A percentile compares a stretch with the other conserved stretches of the same genome.
Conservation (phyloP, 2,329 filamentous ascomycete genomes). For the Penicillium corylophilum region DNA sequence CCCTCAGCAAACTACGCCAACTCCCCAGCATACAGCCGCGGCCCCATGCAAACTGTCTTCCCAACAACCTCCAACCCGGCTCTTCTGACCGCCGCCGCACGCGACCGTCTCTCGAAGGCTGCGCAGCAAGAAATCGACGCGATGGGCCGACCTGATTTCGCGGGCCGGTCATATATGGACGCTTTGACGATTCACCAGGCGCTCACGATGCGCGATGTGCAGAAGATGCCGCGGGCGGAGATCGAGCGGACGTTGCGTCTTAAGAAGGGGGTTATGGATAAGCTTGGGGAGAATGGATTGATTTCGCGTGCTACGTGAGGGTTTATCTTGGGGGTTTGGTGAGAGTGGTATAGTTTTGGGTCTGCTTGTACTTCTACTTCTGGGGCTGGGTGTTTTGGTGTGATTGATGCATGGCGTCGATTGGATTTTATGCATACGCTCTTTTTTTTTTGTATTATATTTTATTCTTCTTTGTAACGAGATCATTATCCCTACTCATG, state of each 20-base stretch:
- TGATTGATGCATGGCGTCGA: neutral
- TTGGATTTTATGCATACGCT: neutral
- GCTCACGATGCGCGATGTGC: constrained; percentile 49
- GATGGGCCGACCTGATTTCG: constrained; percentile 41
- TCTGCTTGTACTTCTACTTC: neutral
- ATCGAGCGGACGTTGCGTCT: constrained; percentile 49
- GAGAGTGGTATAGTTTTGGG: neutral
- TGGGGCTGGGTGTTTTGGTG: neutral
- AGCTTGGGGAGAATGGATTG: constrained; percentile 37
- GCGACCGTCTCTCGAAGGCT: constrained; percentile 50
- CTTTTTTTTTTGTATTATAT: neutral
- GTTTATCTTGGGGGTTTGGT: neutral
- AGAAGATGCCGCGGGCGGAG: constrained; percentile 34
- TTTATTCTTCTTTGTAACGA: neutral
- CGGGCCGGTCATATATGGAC: constrained; percentile 50
- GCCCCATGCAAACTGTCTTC: constrained; percentile 38
- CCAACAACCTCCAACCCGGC: constrained; percentile 52
- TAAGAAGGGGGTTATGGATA: constrained; percentile 44
- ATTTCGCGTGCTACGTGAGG: constrained; percentile 25
- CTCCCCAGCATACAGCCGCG: constrained; percentile 50
- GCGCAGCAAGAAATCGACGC: constrained; percentile 57
- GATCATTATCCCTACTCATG: neutral
- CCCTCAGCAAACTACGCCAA: constrained; percentile 55
- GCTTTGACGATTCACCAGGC: constrained; percentile 51
- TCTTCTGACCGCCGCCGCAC: constrained; percentile 52